A percentile compares a stretch with the other conserved stretches of the same genome.
phyloP scores from a whole-genome alignment of 306 rosid species.

The Canavalia ensiformis region DNA sequence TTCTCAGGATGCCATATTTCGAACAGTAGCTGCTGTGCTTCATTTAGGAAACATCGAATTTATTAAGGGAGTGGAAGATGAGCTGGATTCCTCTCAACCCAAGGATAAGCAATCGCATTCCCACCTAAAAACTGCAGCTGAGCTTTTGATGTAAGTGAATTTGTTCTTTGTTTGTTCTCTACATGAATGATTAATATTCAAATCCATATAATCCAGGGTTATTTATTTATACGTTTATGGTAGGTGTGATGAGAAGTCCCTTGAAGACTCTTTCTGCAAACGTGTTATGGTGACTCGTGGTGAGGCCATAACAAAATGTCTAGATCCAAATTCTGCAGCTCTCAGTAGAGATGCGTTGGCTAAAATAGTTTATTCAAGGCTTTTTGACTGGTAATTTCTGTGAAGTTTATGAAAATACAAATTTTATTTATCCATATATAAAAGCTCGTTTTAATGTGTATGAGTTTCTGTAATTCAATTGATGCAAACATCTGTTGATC shows the following conservation, averaged over 20 bases:
- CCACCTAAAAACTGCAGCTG: conserved; percentile 86
- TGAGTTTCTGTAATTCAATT: conserved; percentile 37
- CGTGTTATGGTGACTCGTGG: conserved; percentile 96
- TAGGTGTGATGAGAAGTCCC: conserved; percentile 89
- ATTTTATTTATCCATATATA: background rate
- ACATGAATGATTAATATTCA: conserved; percentile 31
- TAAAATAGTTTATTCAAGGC: conserved; percentile 84
- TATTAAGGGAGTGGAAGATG: conserved; percentile 70
- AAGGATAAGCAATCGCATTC: conserved; percentile 78
- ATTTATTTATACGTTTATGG: conserved; percentile 28
- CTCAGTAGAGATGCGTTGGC: conserved; percentile 92
- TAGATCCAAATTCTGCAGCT: conserved; percentile 79
- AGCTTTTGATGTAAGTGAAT: conserved; percentile 77
- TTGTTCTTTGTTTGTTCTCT: conserved; percentile 9
- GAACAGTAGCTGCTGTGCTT: conserved; percentile 89
- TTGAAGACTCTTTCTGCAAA: conserved; percentile 91
- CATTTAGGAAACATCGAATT: conserved; percentile 95
- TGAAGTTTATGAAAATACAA: conserved; percentile 38
- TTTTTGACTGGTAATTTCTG: conserved; percentile 86
- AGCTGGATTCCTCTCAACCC: conserved; percentile 84
- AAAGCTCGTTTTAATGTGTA: conserved; percentile 2
- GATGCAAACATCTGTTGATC: conserved; percentile 38
- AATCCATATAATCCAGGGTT: conserved; percentile 33
- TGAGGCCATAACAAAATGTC: conserved; percentile 83
- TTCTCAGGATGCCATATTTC: conserved; percentile 89